Conservation (phyloP, 2,329 filamentous ascomycete species). For the Xylariales sp. region DNA sequence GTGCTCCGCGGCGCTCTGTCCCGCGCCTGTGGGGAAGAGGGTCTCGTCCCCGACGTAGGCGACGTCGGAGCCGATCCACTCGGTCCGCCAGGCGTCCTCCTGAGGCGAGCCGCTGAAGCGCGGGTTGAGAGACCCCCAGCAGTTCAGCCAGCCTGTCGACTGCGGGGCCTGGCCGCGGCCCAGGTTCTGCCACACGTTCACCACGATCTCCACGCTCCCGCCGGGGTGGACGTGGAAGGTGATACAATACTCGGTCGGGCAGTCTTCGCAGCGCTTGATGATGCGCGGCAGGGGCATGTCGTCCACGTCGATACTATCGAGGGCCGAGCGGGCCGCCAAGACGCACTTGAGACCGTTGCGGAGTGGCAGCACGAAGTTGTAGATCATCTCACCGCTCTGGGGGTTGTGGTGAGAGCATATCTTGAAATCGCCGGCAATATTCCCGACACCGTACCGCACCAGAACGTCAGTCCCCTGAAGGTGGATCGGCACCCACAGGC, state of each 20-base stretch:
- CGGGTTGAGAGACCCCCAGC: slow-evolving; percentile 10
- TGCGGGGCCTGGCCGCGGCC: slow-evolving; percentile 6
- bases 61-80: slow-evolving; percentile 2
- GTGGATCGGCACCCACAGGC: slow-evolving; percentile 10
- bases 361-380: slow-evolving; percentile 8
- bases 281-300: slow-evolving; percentile 3
- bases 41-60: slow-evolving; percentile 6
- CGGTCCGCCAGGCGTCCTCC: slow-evolving; percentile 1
- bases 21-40: slow-evolving; percentile 4
- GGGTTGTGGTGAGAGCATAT: slow-evolving; percentile 9
- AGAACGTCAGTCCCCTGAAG: slow-evolving; percentile 10
- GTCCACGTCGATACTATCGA: not conserved
- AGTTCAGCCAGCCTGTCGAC: slow-evolving; percentile 8
- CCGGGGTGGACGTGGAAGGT: slow-evolving; percentile 9
- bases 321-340: slow-evolving; percentile 1
- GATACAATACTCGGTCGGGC: slow-evolving; percentile 9
- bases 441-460: slow-evolving; percentile 9
- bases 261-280: slow-evolving; percentile 9
- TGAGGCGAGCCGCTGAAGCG: not conserved
- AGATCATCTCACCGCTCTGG: slow-evolving; percentile 7
- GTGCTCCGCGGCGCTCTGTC: slow-evolving; percentile 6
- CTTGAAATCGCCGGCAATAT: slow-evolving; percentile 9
- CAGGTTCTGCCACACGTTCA: slow-evolving; percentile 11
- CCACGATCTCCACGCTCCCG: slow-evolving; percentile 8
- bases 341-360: slow-evolving; percentile 3